A percentile compares a stretch with the other conserved stretches of the same genome.
Conservation (phyloP, 176 grass and related monocot species). For the Oropetium thomaeum region DNA sequence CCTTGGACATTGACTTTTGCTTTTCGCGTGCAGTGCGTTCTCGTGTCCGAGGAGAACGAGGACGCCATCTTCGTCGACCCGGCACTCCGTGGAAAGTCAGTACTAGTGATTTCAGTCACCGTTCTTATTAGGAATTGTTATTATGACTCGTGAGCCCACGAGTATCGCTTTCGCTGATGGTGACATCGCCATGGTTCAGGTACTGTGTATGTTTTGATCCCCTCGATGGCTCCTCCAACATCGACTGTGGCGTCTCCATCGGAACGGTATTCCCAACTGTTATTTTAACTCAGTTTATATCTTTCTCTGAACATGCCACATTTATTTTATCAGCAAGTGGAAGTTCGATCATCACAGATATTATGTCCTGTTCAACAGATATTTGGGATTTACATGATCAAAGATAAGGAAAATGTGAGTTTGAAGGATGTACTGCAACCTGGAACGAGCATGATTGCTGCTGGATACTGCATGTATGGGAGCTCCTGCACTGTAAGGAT, state of each 20-base stretch:
- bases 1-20: neutral
- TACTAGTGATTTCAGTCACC: constrained; percentile 4
- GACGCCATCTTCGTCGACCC: constrained; percentile 83
- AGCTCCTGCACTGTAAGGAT: constrained; percentile 93
- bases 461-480: constrained; percentile 98
- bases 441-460: constrained; percentile 84
- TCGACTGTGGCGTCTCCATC: constrained; percentile 92
- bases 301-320: neutral
- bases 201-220: constrained; percentile 96
- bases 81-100: constrained; percentile 74
- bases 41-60: constrained; percentile 97
- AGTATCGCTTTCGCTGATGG: neutral
- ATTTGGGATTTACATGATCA: constrained; percentile 87
- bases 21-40: constrained; percentile 61
- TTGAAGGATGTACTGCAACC: constrained; percentile 78
- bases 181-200: constrained; percentile 17
- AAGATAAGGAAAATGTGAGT: constrained; percentile 58
- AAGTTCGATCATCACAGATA: neutral
- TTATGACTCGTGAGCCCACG: neutral
- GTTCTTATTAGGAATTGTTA: neutral
- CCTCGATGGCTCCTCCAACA: constrained; percentile 96
- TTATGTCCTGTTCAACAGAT: constrained; percentile 39
- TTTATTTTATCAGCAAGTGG: neutral
- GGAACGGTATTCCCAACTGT: constrained; percentile 57
- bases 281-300: neutral